phyloP scores from a whole-genome alignment of 2,329 filamentous ascomycete species.

The Aspergillus glaucus region DNA sequence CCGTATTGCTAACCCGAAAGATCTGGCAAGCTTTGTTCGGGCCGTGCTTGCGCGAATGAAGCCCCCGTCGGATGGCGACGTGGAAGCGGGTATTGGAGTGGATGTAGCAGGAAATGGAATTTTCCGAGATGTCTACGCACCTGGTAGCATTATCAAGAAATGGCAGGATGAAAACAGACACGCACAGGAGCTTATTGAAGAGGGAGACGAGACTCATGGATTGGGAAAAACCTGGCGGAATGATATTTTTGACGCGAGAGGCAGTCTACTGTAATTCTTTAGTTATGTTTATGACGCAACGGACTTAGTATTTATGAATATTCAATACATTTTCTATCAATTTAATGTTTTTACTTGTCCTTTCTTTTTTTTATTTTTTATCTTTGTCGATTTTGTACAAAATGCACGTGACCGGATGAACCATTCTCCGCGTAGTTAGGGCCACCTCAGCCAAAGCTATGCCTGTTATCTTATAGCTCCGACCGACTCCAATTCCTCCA shows the following conservation, averaged over 20 bases:
- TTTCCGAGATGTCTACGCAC: slow-evolving; percentile 80
- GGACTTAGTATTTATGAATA: too few species aligned
- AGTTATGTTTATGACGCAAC: not conserved
- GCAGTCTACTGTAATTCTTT: slow-evolving; percentile 2
- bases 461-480: not conserved
- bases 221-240: slow-evolving; percentile 63
- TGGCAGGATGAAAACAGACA: slow-evolving; percentile 73
- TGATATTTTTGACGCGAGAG: slow-evolving; percentile 61
- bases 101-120: slow-evolving; percentile 55
- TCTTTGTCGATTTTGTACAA: not conserved
- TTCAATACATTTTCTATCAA: not conserved
- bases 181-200: slow-evolving; percentile 68
- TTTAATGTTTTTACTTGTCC: not conserved
- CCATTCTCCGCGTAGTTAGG: slow-evolving; percentile 9
- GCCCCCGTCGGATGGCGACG: slow-evolving; percentile 66
- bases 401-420: not conserved
- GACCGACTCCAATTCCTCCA: not conserved
- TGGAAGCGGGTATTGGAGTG: slow-evolving; percentile 68
- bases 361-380: not conserved
- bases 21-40: slow-evolving; percentile 73
- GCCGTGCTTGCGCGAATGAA: slow-evolving; percentile 72
- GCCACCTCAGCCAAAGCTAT: slow-evolving; percentile 18
- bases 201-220: slow-evolving; percentile 56
- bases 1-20: slow-evolving; percentile 71
- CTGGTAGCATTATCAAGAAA: slow-evolving; percentile 81